phyloP scores from a whole-genome alignment of 306 rosid species.

The Lathyrus aphaca region DNA sequence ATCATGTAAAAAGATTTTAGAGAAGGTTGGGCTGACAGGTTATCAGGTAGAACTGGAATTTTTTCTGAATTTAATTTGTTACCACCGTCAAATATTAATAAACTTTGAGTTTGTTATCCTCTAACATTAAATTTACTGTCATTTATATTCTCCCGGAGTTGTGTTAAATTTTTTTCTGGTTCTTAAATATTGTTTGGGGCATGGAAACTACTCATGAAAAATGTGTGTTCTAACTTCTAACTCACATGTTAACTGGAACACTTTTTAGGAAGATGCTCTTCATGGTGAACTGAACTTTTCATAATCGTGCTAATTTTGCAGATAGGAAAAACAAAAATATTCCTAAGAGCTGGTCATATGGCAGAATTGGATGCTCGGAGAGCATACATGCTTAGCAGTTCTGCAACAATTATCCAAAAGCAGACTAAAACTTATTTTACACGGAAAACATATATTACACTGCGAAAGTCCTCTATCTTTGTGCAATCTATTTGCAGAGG shows the following conservation, averaged over 20 bases:
- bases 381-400: constrained; percentile 49
- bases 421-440: constrained; percentile 44
- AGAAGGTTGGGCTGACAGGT: constrained; percentile 69
- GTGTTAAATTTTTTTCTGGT: constrained; percentile 10
- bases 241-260: neutral
- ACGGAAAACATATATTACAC: constrained; percentile 47
- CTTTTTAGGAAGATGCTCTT: constrained; percentile 31
- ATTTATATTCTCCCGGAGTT: constrained; percentile 26
- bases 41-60: constrained; percentile 73
- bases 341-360: constrained; percentile 91
- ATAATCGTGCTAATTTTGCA: constrained; percentile 47
- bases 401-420: constrained; percentile 72
- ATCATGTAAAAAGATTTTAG: constrained; percentile 65
- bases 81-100: neutral
- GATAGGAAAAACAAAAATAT: constrained; percentile 81
- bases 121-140: constrained; percentile 18
- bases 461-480: constrained; percentile 53
- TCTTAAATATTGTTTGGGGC: constrained; percentile 12
- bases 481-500: constrained; percentile 83
- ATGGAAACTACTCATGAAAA: constrained; percentile 25
- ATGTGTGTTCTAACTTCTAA: constrained; percentile 30
- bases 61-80: constrained; percentile 13
- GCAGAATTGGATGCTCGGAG: constrained; percentile 81
- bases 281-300: constrained; percentile 31
- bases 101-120: constrained; percentile 6